phyloP scores from a whole-genome alignment of 345 rosid genomes.

The Dimocarpus longan region DNA sequence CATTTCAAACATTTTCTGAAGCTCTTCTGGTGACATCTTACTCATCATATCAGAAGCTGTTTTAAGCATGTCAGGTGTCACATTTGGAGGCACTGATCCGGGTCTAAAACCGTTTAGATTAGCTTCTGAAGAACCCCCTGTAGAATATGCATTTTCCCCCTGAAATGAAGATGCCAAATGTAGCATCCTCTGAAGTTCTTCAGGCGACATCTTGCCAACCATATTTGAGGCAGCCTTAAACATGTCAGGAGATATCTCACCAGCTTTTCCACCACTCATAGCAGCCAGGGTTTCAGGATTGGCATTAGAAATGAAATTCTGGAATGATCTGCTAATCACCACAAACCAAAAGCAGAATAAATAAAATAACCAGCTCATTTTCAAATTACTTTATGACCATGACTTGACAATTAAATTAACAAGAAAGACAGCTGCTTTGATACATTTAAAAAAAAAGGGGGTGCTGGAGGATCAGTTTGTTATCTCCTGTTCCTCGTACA shows the following conservation, averaged over 20 bases:
- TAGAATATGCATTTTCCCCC: constrained; percentile 49
- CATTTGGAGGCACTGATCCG: constrained; percentile 46
- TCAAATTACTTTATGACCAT: constrained; percentile 3
- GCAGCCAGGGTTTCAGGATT: constrained; percentile 75
- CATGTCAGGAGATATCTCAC: constrained; percentile 82
- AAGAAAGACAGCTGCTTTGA: neutral
- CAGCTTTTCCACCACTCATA: constrained; percentile 70
- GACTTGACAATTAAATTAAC: neutral
- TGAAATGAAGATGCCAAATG: constrained; percentile 76
- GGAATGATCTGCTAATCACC: constrained; percentile 62
- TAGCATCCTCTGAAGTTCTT: constrained; percentile 85
- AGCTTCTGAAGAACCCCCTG: constrained; percentile 34
- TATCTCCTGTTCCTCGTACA: neutral
- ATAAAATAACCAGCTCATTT: neutral
- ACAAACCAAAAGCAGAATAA: neutral
- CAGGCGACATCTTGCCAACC: constrained; percentile 89
- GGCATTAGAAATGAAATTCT: constrained; percentile 71
- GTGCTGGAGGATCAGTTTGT: neutral
- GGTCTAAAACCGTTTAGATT: constrained; percentile 43
- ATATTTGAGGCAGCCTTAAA: constrained; percentile 78
- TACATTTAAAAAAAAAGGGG: no score
- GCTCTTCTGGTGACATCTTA: constrained; percentile 76
- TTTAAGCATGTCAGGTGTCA: constrained; percentile 82
- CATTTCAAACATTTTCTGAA: constrained; percentile 87
- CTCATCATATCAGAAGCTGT: constrained; percentile 82